Conservation (phyloP, 768 basidiomycete species). For the Tricholoma terreum region DNA sequence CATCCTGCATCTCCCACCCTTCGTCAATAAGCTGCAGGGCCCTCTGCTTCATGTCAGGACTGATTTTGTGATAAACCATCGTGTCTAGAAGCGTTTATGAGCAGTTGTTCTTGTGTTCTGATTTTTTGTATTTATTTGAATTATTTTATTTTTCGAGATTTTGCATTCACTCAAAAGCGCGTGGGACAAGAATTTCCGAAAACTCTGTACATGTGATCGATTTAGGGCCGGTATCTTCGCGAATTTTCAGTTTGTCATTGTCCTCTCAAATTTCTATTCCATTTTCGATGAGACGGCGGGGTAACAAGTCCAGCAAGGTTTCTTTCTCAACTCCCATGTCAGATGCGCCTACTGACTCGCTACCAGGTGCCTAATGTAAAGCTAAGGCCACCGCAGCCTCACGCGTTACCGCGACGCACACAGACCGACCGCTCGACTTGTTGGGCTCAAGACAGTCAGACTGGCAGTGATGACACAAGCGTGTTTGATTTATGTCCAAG, state of each 20-base stretch:
- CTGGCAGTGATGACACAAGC: slow-evolving; percentile 42
- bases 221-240: slow-evolving; percentile 20
- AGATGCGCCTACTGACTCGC: background rate
- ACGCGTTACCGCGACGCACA: slow-evolving; percentile 27
- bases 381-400: slow-evolving; percentile 60
- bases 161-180: too few relatives aligned
- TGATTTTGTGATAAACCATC: too few relatives aligned
- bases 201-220: background rate
- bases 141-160: too few relatives aligned
- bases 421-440: slow-evolving; percentile 29
- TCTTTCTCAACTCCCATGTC: background rate
- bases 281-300: slow-evolving; percentile 43
- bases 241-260: background rate
- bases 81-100: too few relatives aligned
- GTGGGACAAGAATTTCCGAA: too few relatives aligned
- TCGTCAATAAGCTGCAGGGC: too few relatives aligned
- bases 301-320: slow-evolving; percentile 69
- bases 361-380: slow-evolving; percentile 78
- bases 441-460: slow-evolving; percentile 49
- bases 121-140: too few relatives aligned
- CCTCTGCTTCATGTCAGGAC: too few relatives aligned
- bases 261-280: background rate
- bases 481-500: slow-evolving; percentile 54
- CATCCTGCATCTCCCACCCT: too few relatives aligned
- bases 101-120: too few relatives aligned